phyloP scores from a whole-genome alignment of 306 rosid genomes.

The Quillaja saponaria region DNA sequence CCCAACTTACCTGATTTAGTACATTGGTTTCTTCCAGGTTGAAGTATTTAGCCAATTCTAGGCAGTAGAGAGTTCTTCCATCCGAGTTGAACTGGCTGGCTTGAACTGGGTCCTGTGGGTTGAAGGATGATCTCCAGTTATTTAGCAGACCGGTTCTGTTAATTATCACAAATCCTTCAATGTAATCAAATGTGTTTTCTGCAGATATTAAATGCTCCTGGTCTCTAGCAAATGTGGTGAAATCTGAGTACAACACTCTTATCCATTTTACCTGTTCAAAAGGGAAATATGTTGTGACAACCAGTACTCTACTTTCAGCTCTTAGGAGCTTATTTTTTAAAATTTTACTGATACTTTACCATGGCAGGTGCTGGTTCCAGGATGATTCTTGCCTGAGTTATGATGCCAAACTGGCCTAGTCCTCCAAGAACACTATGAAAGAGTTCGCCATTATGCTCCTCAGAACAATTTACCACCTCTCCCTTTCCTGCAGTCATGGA shows the following conservation, averaged over 20 bases:
- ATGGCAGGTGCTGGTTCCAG: conserved; percentile 83
- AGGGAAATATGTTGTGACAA: neutral
- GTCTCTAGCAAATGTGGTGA: conserved; percentile 59
- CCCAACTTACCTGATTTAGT: conserved; percentile 55
- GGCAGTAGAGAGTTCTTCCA: conserved; percentile 81
- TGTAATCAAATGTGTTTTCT: conserved; percentile 63
- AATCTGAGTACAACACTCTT: conserved; percentile 68
- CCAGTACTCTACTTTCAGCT: neutral
- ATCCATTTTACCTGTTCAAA: conserved; percentile 65
- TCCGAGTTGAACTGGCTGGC: conserved; percentile 87
- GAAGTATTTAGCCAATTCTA: conserved; percentile 87
- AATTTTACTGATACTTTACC: conserved; percentile 38
- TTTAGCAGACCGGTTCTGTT: conserved; percentile 87
- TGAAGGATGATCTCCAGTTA: conserved; percentile 94
- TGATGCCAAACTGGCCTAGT: conserved; percentile 94
- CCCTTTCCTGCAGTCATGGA: conserved; percentile 78
- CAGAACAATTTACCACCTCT: conserved; percentile 70
- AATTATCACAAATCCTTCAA: conserved; percentile 92
- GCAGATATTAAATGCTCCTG: conserved; percentile 75
- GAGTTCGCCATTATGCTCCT: conserved; percentile 69
- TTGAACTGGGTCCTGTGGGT: conserved; percentile 82
- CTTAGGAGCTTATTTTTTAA: neutral
- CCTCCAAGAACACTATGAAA: conserved; percentile 96
- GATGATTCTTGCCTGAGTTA: conserved; percentile 76
- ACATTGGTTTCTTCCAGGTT: conserved; percentile 38